Conservation (phyloP, 176 grass and related monocot genomes). For the Bromus sterilis region DNA sequence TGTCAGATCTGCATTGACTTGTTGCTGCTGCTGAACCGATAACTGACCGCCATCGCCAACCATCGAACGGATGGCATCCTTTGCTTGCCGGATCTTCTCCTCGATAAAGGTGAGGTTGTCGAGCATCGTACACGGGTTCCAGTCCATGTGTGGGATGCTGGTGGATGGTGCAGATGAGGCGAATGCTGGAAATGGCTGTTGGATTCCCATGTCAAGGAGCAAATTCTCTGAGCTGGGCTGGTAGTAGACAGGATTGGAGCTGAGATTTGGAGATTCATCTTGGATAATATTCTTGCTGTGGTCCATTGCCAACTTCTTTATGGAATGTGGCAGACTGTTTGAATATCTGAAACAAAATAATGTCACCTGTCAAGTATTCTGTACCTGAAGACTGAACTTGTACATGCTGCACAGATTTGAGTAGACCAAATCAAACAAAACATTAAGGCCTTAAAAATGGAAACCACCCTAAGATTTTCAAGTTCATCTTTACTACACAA, state of each 20-base stretch:
- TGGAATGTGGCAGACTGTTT: neutral
- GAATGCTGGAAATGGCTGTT: neutral
- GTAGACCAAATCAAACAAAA: neutral
- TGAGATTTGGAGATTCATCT: constrained; percentile 24
- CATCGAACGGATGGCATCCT: constrained; percentile 45
- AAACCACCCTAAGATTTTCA: neutral
- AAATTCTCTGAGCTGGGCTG: constrained; percentile 21
- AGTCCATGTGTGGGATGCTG: constrained; percentile 36
- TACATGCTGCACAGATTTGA: neutral
- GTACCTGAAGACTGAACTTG: neutral
- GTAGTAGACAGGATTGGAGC: constrained; percentile 11
- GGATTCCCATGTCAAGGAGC: constrained; percentile 13
- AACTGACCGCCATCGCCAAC: constrained; percentile 3
- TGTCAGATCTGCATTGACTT: constrained; percentile 51
- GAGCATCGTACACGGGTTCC: constrained; percentile 56
- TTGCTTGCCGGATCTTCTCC: constrained; percentile 67
- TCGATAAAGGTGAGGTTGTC: constrained; percentile 61
- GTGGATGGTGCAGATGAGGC: constrained; percentile 12
- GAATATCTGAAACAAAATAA: neutral
- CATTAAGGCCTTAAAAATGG: neutral
- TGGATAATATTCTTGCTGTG: neutral
- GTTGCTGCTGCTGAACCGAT: constrained; percentile 30
- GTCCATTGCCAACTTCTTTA: constrained; percentile 1
- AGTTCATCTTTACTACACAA: neutral
- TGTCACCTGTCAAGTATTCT: neutral